Percentiles rank a stretch among this genome's conserved stretches.
phyloP scores from a whole-genome alignment of 2,329 filamentous ascomycete genomes.

The Orbilia oligospora region DNA sequence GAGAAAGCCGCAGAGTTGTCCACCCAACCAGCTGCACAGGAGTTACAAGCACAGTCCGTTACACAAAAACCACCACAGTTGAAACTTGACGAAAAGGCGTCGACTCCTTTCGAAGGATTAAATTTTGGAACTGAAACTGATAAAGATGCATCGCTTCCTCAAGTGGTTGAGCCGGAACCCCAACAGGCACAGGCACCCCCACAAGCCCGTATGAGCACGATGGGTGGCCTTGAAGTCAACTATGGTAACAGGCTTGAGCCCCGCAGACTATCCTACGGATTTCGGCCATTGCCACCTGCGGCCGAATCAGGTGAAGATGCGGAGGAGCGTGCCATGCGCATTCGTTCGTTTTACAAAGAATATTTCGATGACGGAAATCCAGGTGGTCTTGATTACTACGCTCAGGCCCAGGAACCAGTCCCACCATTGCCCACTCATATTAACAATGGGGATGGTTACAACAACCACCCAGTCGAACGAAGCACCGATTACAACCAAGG shows the following conservation, averaged over 20 bases:
- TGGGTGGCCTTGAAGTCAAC: conserved; percentile 66
- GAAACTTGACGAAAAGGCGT: conserved; percentile 32
- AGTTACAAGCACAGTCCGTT: conserved; percentile 14
- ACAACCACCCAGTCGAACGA: conserved; percentile 64
- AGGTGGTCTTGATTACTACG: conserved; percentile 59
- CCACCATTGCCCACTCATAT: conserved; percentile 2
- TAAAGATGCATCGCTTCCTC: conserved; percentile 34
- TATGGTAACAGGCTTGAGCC: conserved; percentile 73
- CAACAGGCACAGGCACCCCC: conserved; percentile 15
- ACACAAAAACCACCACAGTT: conserved; percentile 37
- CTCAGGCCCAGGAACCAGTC: conserved; percentile 37
- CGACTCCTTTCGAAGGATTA: conserved; percentile 42
- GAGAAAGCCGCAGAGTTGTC: conserved; percentile 24
- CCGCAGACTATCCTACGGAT: conserved; percentile 77
- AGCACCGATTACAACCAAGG: conserved; percentile 67
- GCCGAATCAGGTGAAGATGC: conserved; percentile 88
- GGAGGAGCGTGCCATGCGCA: conserved; percentile 93
- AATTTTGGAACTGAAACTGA: conserved; percentile 47
- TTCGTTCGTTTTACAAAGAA: conserved; percentile 99
- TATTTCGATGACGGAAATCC: conserved; percentile 84
- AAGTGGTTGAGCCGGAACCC: conserved; percentile 43
- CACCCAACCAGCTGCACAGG: background rate
- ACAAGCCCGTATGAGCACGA: conserved; percentile 51
- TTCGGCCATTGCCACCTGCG: conserved; percentile 89
- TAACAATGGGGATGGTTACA: conserved; percentile 34